phyloP scores from a whole-genome alignment of 441 rosid species.

The Populus hybrid region DNA sequence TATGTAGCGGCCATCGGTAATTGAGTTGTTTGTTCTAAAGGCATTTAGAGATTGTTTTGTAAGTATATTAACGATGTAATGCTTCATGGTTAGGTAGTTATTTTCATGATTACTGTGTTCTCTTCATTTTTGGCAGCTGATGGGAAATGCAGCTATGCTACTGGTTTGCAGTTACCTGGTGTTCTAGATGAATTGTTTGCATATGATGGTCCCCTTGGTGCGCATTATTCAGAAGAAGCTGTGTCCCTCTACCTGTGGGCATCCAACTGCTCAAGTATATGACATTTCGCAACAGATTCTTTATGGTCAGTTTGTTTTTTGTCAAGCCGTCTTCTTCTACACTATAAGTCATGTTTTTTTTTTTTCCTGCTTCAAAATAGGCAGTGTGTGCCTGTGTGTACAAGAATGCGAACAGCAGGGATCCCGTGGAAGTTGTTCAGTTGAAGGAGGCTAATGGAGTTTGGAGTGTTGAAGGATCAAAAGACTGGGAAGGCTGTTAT shows the following conservation, averaged over 20 bases:
- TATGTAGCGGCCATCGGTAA: neutral
- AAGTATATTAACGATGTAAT: neutral
- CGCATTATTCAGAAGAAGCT: constrained; percentile 50
- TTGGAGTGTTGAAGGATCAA: constrained; percentile 69
- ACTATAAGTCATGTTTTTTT: constrained; percentile 16
- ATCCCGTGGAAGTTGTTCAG: constrained; percentile 49
- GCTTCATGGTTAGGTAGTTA: neutral
- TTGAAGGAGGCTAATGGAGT: constrained; percentile 69
- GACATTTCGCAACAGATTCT: constrained; percentile 7
- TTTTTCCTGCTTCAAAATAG: constrained; percentile 41
- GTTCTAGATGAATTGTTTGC: constrained; percentile 79
- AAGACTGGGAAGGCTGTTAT: constrained; percentile 87
- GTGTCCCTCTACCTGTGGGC: constrained; percentile 88
- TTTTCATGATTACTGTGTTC: neutral
- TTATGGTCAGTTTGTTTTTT: constrained; percentile 9
- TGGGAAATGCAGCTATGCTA: constrained; percentile 51
- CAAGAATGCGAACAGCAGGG: constrained; percentile 40
- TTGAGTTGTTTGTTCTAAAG: neutral
- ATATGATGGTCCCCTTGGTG: constrained; percentile 88
- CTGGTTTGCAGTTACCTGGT: constrained; percentile 90
- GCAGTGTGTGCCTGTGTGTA: constrained; percentile 58
- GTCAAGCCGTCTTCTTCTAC: constrained; percentile 4
- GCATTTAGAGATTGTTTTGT: neutral
- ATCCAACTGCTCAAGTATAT: constrained; percentile 91
- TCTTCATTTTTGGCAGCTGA: constrained; percentile 45